phyloP scores from a whole-genome alignment of 768 basidiomycete genomes.

The Psilocybe sp. region DNA sequence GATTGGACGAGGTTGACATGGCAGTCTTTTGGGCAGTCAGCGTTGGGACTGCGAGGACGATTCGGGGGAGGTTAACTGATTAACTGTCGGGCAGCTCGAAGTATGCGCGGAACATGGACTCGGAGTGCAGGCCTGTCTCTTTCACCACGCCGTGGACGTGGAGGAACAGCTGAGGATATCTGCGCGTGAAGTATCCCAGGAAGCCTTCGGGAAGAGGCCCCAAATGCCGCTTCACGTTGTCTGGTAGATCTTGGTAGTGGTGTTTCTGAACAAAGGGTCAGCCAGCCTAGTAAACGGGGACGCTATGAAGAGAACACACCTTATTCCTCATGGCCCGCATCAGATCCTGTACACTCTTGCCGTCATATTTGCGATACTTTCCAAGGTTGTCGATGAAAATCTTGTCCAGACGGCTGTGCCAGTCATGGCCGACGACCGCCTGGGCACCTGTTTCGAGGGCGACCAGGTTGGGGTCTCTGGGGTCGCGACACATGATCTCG shows the following conservation, averaged over 20 bases:
- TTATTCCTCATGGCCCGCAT: slow-evolving; percentile 93
- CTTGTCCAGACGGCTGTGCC: slow-evolving; percentile 84
- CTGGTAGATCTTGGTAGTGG: slow-evolving; percentile 96
- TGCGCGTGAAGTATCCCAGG: slow-evolving; percentile 86
- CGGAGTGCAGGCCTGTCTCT: slow-evolving; percentile 66
- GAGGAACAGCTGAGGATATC: slow-evolving; percentile 89
- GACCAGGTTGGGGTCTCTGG: slow-evolving; percentile 73
- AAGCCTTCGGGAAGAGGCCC: slow-evolving; percentile 93
- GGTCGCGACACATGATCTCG: slow-evolving; percentile 95
- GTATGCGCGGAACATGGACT: slow-evolving; percentile 90
- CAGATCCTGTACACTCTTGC: slow-evolving; percentile 85
- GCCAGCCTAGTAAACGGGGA: slow-evolving; percentile 2
- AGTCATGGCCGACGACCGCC: slow-evolving; percentile 84
- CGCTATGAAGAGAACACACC: slow-evolving; percentile 42
- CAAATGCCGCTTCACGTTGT: slow-evolving; percentile 83
- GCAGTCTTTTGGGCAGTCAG: too few relatives aligned
- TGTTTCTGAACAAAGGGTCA: slow-evolving; percentile 65
- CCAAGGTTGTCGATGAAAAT: slow-evolving; percentile 92
- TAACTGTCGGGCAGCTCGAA: slow-evolving; percentile 62
- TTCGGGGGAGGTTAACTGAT: neutral
- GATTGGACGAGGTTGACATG: too few relatives aligned
- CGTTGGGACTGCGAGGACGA: too few relatives aligned
- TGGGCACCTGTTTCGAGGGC: slow-evolving; percentile 69
- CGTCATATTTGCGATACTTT: slow-evolving; percentile 97
- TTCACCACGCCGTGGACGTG: slow-evolving; percentile 88